Percentiles rank a stretch among this genome's conserved stretches.
Conservation (phyloP, 2,329 filamentous ascomycete species). For the Dactylellina parvicollis region DNA sequence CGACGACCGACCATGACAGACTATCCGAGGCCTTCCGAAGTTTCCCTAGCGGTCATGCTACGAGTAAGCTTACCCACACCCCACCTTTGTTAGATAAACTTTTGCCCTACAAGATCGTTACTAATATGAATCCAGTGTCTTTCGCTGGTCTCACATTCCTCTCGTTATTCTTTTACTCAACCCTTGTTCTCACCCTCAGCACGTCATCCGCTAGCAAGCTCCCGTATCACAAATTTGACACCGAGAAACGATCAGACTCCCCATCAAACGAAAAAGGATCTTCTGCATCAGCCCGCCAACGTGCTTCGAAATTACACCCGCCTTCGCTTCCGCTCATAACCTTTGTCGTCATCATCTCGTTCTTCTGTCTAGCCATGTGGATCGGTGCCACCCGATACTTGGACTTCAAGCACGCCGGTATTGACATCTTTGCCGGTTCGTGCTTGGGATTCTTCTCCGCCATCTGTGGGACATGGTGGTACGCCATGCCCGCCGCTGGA, state of each 20-base stretch:
- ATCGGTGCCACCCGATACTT: constrained; percentile 43
- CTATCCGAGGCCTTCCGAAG: constrained; percentile 84
- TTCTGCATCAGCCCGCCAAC: no score
- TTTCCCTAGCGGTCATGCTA: constrained; percentile 81
- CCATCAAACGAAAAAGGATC: neutral
- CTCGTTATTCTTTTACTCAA: constrained; percentile 84
- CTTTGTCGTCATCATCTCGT: constrained; percentile 45
- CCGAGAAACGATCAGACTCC: constrained; percentile 10
- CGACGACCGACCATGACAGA: constrained; percentile 69
- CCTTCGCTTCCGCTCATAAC: constrained; percentile 44
- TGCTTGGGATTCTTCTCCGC: constrained; percentile 40
- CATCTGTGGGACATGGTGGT: constrained; percentile 50
- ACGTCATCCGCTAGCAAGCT: constrained; percentile 37
- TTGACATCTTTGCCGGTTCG: constrained; percentile 46
- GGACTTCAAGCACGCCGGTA: constrained; percentile 50
- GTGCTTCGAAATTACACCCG: constrained; percentile 35
- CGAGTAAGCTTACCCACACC: constrained; percentile 62
- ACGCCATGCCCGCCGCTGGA: constrained; percentile 46
- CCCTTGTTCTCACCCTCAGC: constrained; percentile 73
- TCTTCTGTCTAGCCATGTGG: constrained; percentile 51
- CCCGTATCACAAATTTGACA: constrained; percentile 21
- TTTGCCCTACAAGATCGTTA: constrained; percentile 59
- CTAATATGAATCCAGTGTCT: constrained; percentile 62
- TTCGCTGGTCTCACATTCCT: constrained; percentile 86
- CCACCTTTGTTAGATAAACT: constrained; percentile 15